phyloP scores from a whole-genome alignment of 2,329 filamentous ascomycete species.

The Colletotrichum karsti region DNA sequence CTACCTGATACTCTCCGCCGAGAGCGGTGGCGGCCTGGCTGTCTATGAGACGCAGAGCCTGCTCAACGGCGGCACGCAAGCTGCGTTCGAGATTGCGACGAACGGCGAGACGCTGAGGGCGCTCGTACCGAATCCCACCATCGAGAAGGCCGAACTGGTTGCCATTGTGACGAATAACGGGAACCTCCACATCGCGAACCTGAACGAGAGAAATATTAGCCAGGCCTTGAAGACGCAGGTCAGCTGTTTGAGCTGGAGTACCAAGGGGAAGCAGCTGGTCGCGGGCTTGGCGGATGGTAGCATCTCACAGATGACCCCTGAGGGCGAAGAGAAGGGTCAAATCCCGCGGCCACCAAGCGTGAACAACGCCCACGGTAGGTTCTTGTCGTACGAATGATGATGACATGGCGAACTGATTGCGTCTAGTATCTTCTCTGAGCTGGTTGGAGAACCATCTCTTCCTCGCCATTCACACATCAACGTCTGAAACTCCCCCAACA shows the following conservation, averaged over 20 bases:
- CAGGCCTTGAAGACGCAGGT: conserved; percentile 75
- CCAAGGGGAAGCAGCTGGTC: conserved; percentile 89
- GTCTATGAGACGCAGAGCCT: conserved; percentile 82
- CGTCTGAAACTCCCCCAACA: conserved; percentile 63
- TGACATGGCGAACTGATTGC: conserved; percentile 36
- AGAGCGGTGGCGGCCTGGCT: conserved; percentile 81
- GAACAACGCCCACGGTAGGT: conserved; percentile 72
- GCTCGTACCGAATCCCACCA: conserved; percentile 81
- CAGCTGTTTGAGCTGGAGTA: conserved; percentile 90
- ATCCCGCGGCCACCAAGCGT: conserved; percentile 81
- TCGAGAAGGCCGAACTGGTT: conserved; percentile 77
- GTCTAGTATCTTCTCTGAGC: conserved; percentile 76
- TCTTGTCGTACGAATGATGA: not conserved
- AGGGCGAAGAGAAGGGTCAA: conserved; percentile 78
- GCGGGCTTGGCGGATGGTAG: conserved; percentile 85
- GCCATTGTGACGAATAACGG: conserved; percentile 84
- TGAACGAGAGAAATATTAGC: conserved; percentile 74
- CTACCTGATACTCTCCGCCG: conserved; percentile 83
- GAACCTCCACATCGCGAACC: conserved; percentile 83
- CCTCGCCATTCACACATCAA: conserved; percentile 79
- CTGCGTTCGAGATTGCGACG: conserved; percentile 80
- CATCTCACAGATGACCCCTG: conserved; percentile 83
- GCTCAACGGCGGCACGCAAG: conserved; percentile 69
- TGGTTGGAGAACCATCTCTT: conserved; percentile 94
- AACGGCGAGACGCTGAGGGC: conserved; percentile 78